Conservation (phyloP, 768 basidiomycete genomes). For the Xanthoconium purpureum region DNA sequence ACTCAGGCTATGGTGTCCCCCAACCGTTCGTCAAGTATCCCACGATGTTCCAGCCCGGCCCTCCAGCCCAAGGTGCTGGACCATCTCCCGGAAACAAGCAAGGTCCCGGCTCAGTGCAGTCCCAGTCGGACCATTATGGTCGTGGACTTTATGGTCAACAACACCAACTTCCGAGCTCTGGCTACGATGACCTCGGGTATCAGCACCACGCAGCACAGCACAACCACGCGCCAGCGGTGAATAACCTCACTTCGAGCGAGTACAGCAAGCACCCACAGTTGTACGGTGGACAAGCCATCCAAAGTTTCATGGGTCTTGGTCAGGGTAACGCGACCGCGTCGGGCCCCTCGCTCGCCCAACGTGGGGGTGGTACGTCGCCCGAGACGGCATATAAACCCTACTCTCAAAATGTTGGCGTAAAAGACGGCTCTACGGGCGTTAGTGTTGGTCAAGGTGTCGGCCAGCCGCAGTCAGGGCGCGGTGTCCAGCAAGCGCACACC, state of each 20-base stretch:
- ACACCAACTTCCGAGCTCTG: constrained; percentile 41
- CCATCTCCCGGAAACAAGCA: constrained; percentile 68
- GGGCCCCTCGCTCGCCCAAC: constrained; percentile 46
- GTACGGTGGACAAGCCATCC: constrained; percentile 57
- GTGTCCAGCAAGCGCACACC: constrained; percentile 41
- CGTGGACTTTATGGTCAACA: constrained; percentile 68
- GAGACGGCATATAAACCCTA: constrained; percentile 78
- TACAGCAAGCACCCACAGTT: constrained; percentile 45
- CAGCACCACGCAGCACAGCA: constrained; percentile 55
- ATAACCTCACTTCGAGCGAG: constrained; percentile 39
- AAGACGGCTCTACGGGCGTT: constrained; percentile 54
- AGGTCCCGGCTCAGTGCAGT: constrained; percentile 50
- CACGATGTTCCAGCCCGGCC: constrained; percentile 68
- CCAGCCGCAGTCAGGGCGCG: constrained; percentile 40
- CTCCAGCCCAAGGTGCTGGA: constrained; percentile 63
- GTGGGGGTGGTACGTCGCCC: constrained; percentile 53
- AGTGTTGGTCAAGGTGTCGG: constrained; percentile 37
- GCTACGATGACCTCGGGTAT: constrained; percentile 52
- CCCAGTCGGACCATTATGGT: constrained; percentile 56
- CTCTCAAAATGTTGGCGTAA: constrained; percentile 45
- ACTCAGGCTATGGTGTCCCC: constrained; percentile 51
- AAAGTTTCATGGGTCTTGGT: constrained; percentile 69
- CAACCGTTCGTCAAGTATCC: constrained; percentile 78
- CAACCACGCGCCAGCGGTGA: constrained; percentile 49
- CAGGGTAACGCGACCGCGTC: constrained; percentile 39